These are phyloP conservation scores for Erythrobasidium yunnanense DNA, from an alignment of 768 basidiomycete species.

Conservation along the genomic window DNA sequence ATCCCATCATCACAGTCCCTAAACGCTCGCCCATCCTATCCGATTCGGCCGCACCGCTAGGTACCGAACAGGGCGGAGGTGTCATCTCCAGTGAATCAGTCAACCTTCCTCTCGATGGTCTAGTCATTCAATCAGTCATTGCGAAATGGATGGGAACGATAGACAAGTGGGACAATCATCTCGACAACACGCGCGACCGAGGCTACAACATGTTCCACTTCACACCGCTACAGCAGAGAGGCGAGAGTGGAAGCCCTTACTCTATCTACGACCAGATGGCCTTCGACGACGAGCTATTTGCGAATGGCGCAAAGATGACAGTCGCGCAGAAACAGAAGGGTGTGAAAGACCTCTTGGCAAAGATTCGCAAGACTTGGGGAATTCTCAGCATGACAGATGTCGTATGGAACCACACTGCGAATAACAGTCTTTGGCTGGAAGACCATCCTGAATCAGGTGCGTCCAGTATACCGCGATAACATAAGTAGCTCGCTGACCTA, in stretches of 20 bases:
- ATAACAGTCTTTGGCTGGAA: slow-evolving; percentile 78
- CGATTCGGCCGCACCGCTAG: slow-evolving; percentile 44
- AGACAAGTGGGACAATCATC: slow-evolving; percentile 63
- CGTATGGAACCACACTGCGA: slow-evolving; percentile 93
- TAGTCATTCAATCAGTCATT: slow-evolving; percentile 77
- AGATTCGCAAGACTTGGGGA: slow-evolving; percentile 74
- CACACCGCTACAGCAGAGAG: slow-evolving; percentile 85
- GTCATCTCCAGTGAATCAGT: slow-evolving; percentile 38
- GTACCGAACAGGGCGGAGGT: slow-evolving; percentile 40
- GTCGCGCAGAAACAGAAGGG: slow-evolving; percentile 38
- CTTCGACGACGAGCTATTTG: slow-evolving; percentile 69
- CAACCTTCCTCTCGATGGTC: slow-evolving; percentile 71
- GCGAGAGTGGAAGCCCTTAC: slow-evolving; percentile 81
- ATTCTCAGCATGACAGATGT: slow-evolving; percentile 84
- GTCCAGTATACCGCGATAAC: slow-evolving; percentile 33
- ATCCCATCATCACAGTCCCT: slow-evolving; percentile 53
- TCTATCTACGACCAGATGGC: slow-evolving; percentile 76
- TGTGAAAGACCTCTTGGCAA: slow-evolving; percentile 48
- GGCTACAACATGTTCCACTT: slow-evolving; percentile 99
- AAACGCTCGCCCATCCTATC: slow-evolving; percentile 61
- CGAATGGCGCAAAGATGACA: slow-evolving; percentile 27
- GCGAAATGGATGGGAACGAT: slow-evolving; percentile 97
- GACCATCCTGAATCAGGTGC: slow-evolving; percentile 91
- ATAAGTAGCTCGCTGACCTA: background rate
- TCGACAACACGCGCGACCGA: slow-evolving; percentile 69